These are phyloP conservation scores for Globisporangium iwayamae DNA, from an alignment of 352 stramenopile genomes.

Conservation along the genomic window DNA sequence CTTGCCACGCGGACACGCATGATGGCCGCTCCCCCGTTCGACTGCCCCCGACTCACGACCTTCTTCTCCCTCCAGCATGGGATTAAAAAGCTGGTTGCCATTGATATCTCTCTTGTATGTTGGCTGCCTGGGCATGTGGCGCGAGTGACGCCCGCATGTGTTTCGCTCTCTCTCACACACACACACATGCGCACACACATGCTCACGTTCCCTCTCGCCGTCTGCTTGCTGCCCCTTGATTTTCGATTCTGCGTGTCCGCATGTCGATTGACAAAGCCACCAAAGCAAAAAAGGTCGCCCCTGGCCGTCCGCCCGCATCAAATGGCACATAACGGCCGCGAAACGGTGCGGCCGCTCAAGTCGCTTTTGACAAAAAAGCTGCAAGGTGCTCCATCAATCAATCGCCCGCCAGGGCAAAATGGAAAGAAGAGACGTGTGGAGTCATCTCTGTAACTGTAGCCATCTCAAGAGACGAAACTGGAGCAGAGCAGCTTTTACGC, in stretches of 20 bases:
- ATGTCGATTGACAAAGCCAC: not conserved
- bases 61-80: too few relatives aligned
- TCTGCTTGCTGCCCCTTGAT: not conserved
- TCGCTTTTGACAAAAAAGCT: not conserved
- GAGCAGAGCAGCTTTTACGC: constrained; percentile 4
- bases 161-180: not conserved
- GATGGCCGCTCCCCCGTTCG: not conserved
- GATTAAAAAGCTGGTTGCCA: not conserved
- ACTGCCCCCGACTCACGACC: not conserved
- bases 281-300: not conserved
- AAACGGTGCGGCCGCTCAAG: not conserved
- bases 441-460: constrained; percentile 13
- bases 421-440: constrained; percentile 5
- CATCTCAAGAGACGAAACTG: not conserved
- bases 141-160: not conserved
- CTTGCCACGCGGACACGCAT: not conserved
- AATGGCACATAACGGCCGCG: not conserved
- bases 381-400: not conserved
- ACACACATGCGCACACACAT: not conserved
- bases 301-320: not conserved
- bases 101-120: too few relatives aligned
- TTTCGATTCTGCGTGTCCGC: too few relatives aligned
- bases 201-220: not conserved
- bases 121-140: not conserved
- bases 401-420: not conserved